These are phyloP conservation scores for Alternaria sp. DNA, from an alignment of 2,329 filamentous ascomycete species.

Conservation along the genomic window DNA sequence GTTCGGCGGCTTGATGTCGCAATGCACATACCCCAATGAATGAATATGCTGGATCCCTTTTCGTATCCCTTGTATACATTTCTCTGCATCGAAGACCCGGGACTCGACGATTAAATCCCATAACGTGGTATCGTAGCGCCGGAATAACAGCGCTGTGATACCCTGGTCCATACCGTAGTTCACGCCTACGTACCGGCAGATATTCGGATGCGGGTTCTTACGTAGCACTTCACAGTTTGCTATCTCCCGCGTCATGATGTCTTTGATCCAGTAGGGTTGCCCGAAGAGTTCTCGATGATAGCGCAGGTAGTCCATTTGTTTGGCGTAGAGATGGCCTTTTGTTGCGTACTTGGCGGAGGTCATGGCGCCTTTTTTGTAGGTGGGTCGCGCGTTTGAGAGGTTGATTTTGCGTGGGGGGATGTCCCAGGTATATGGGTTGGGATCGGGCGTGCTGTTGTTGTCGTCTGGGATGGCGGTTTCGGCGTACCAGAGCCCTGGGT, in stretches of 20 bases:
- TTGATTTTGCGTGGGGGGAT: neutral
- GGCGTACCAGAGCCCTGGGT: neutral
- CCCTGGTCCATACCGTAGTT: neutral
- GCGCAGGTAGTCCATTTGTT: neutral
- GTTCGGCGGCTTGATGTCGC: slow-evolving; percentile 9
- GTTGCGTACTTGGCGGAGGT: neutral
- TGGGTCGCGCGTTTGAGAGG: neutral
- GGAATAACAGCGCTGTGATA: neutral
- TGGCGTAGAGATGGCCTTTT: neutral
- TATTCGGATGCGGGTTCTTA: neutral
- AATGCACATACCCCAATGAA: slow-evolving; percentile 2
- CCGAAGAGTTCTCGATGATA: neutral
- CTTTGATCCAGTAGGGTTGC: neutral
- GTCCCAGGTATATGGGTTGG: neutral
- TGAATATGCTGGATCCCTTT: slow-evolving; percentile 7
- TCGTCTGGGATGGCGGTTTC: neutral
- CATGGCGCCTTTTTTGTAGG: neutral
- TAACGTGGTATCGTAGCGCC: neutral
- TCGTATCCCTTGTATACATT: neutral
- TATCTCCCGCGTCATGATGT: neutral
- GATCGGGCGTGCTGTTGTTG: neutral
- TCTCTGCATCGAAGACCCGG: neutral
- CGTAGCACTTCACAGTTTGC: neutral
- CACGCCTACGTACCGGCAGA: neutral
- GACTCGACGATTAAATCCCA: neutral